Evolutionary conservation across 768 basidiomycete genomes (phyloP).

Genomic region (Trametes gibbosa): DNA sequence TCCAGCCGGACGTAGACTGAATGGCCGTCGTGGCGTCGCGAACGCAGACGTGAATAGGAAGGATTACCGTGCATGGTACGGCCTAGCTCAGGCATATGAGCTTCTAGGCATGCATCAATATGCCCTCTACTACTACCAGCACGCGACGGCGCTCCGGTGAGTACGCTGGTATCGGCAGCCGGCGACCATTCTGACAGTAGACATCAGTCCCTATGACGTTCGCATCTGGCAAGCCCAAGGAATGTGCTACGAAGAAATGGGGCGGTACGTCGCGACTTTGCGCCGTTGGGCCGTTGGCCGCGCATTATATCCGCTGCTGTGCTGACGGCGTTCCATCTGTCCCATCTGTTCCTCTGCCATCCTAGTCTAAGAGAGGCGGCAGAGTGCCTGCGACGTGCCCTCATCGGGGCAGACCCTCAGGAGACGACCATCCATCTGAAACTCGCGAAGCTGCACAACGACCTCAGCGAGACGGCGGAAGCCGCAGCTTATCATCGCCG

Average conservation of each 20-base stretch:
- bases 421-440: conserved; percentile 73
- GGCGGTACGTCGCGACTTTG: conserved; percentile 51
- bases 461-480: conserved; percentile 61
- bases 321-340: conserved; percentile 7
- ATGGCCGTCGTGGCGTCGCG: conserved; percentile 8
- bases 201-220: conserved; percentile 84
- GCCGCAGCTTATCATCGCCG: conserved; percentile 80
- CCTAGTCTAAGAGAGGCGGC: conserved; percentile 82
- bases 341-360: not conserved
- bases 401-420: conserved; percentile 75
- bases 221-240: conserved; percentile 96
- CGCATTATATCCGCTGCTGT: conserved; percentile 20
- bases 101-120: conserved; percentile 96
- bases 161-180: conserved; percentile 15
- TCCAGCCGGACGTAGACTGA: not conserved
- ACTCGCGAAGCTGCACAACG: conserved; percentile 68
- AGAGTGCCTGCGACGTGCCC: conserved; percentile 86
- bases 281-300: not conserved
- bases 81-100: conserved; percentile 97
- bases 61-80: conserved; percentile 98
- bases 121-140: conserved; percentile 93
- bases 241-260: conserved; percentile 90
- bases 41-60: conserved; percentile 86
- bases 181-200: not conserved
- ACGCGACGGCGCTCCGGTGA: conserved; percentile 88